Conservation (phyloP, 345 rosid genomes). For the Camelina hispida region DNA sequence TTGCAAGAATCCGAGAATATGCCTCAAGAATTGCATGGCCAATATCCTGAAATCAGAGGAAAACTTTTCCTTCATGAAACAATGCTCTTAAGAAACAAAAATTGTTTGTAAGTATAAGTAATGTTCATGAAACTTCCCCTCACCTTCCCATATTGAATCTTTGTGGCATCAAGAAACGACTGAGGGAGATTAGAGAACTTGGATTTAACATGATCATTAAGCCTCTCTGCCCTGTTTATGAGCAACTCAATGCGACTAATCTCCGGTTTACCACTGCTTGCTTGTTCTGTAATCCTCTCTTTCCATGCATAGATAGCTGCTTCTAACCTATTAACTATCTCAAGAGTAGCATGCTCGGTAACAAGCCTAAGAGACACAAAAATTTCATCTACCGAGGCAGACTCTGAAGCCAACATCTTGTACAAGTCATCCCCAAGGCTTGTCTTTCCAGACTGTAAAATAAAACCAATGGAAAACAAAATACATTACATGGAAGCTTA, state of each 20-base stretch:
- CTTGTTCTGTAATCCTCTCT: conserved; percentile 60
- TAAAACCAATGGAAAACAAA: neutral
- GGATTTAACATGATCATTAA: conserved; percentile 53
- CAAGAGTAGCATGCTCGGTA: conserved; percentile 68
- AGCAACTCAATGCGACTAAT: conserved; percentile 56
- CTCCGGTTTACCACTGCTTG: conserved; percentile 51
- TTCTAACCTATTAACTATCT: conserved; percentile 65
- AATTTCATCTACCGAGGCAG: conserved; percentile 23
- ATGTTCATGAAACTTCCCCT: conserved; percentile 7
- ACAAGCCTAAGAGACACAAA: conserved; percentile 51
- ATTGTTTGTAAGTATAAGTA: neutral
- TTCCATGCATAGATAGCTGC: conserved; percentile 70
- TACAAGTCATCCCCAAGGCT: conserved; percentile 72
- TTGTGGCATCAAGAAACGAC: conserved; percentile 73
- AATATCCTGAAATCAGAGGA: conserved; percentile 54
- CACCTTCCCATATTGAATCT: conserved; percentile 80
- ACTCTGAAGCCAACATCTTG: conserved; percentile 58
- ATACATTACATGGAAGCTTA: neutral
- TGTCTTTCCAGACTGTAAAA: conserved; percentile 71
- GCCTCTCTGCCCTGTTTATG: conserved; percentile 57
- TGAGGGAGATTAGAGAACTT: conserved; percentile 76
- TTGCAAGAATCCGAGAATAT: conserved; percentile 73
- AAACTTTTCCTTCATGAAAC: neutral
- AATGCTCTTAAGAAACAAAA: neutral
- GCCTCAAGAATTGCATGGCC: conserved; percentile 81